Conservation (phyloP, 768 basidiomycete species). For the Hirschioporus abietinus region DNA sequence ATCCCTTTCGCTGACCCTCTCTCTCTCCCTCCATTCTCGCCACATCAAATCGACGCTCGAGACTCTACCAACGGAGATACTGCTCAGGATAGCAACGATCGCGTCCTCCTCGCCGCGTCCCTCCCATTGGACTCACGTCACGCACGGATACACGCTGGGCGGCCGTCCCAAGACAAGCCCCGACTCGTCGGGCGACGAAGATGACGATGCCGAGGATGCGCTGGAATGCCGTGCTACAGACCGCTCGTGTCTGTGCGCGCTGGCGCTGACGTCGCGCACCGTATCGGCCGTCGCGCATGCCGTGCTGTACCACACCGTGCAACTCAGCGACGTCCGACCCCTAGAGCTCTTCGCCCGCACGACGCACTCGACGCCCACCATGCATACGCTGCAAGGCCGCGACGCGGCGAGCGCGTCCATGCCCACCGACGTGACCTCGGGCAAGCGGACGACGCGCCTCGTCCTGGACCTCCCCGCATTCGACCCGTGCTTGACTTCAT, state of each 20-base stretch:
- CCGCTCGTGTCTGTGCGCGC: not conserved
- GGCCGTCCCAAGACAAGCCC: not conserved
- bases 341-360: not conserved
- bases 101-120: not conserved
- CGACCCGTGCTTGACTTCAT: not conserved
- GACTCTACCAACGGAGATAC: not conserved
- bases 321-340: not conserved
- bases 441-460: not conserved
- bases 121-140: not conserved
- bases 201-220: not conserved
- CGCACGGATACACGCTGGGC: not conserved
- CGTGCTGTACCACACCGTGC: not conserved
- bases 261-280: not conserved
- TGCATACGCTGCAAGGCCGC: not conserved
- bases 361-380: not conserved
- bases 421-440: not conserved
- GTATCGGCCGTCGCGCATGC: not conserved
- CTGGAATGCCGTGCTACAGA: not conserved
- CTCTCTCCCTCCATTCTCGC: not conserved
- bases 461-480: not conserved
- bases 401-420: not conserved
- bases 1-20: not conserved
- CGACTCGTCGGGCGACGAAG: not conserved
- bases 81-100: not conserved
- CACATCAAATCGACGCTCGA: not conserved